Conservation (phyloP, 805 yeast species). For the Saturnispora sanitii region DNA sequence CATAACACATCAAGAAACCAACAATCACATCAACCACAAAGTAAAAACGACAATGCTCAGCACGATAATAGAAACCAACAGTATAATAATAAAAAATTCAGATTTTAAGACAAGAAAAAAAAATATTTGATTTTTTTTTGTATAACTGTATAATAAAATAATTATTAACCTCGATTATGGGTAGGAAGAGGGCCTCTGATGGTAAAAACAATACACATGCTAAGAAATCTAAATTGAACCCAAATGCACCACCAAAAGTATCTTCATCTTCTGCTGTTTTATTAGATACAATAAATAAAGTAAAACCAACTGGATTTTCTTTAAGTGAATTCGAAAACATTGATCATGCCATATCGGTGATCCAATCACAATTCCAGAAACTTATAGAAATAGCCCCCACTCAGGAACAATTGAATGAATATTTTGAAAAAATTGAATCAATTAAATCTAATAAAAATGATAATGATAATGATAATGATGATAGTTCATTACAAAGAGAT, state of each 20-base stretch:
- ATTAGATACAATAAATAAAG: conserved; percentile 2
- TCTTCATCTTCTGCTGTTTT: no score
- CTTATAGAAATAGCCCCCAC: conserved; percentile 52
- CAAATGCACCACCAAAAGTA: conserved; percentile 3
- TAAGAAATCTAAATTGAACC: conserved; percentile 1
- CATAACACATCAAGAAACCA: neutral
- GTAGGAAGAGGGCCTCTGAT: conserved; percentile 1
- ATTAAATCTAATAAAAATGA: conserved; percentile 3
- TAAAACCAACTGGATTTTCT: conserved; percentile 5
- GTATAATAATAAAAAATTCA: conserved; percentile 5
- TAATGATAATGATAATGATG: no score
- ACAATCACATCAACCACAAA: neutral
- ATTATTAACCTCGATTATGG: no score
- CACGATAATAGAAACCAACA: neutral
- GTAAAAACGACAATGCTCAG: neutral
- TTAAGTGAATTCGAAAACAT: conserved; percentile 17
- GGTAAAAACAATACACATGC: neutral
- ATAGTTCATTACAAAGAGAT: conserved; percentile 7
- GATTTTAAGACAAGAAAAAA: conserved; percentile 8
- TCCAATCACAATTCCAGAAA: conserved; percentile 42
- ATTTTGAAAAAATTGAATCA: conserved; percentile 14
- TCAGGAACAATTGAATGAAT: conserved; percentile 30
- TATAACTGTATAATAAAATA: neutral
- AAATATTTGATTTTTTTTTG: neutral
- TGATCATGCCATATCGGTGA: conserved; percentile 44